A percentile compares a stretch with the other conserved stretches of the same genome.
These are phyloP conservation scores for Plasmodium knowlesi DNA, from an alignment of 169 alveolate species.

Conservation along the genomic window DNA sequence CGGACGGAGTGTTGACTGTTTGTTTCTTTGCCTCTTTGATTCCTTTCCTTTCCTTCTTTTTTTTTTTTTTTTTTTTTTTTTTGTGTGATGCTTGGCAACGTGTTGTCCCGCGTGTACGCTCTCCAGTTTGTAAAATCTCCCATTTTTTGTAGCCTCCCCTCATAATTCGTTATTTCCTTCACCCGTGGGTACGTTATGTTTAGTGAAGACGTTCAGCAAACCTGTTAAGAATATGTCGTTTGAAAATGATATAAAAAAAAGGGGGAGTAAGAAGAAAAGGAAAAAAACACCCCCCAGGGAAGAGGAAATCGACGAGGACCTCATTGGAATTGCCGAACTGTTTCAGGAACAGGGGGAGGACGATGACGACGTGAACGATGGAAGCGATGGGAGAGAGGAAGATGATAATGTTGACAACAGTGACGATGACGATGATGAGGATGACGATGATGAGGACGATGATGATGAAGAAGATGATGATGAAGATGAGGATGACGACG, in stretches of 20 bases:
- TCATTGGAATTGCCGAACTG: slow-evolving; percentile 20
- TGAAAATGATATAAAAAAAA: slow-evolving; percentile 17
- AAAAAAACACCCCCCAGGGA: slow-evolving; percentile 1
- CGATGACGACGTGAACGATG: not conserved
- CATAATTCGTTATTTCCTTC: not conserved
- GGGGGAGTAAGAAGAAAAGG: slow-evolving; percentile 12
- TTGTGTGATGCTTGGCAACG: not conserved
- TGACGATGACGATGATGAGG: not conserved
- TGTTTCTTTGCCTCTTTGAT: not conserved
- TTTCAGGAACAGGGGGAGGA: not conserved
- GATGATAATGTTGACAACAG: not conserved
- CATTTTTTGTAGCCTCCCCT: not conserved
- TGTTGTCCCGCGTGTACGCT: not conserved
- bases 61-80: too few relatives aligned
- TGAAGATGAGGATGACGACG: not conserved
- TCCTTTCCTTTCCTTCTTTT: too few relatives aligned
- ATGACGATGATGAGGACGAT: not conserved
- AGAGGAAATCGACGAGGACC: slow-evolving; percentile 1
- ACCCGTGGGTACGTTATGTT: slow-evolving; percentile 4
- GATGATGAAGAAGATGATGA: not conserved
- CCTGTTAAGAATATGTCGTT: slow-evolving; percentile 21
- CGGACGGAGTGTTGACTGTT: not conserved
- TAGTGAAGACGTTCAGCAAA: slow-evolving; percentile 9
- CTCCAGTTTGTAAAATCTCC: not conserved
- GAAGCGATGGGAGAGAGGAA: not conserved